These are phyloP conservation scores for Penicillium nucicola DNA, from an alignment of 495 filamentous ascomycete species.

Conservation along the genomic window DNA sequence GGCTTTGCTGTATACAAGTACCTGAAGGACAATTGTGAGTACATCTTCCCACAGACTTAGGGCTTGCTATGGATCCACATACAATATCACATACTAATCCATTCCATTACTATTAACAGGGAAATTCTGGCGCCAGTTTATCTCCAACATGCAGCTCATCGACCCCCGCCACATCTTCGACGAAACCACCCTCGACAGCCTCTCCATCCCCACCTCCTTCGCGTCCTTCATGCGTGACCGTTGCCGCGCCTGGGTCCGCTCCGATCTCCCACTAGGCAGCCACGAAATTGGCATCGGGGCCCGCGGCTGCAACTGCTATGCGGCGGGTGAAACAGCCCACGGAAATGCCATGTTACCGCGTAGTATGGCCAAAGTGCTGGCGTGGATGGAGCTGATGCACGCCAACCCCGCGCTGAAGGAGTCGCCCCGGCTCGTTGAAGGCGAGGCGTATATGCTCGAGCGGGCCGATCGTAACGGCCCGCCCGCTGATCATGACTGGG, in stretches of 20 bases:
- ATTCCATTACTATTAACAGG: constrained; percentile 19
- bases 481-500: too few relatives aligned
- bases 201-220: constrained; percentile 22
- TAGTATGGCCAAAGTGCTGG: constrained; percentile 36
- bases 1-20: constrained; percentile 43
- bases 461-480: too few relatives aligned
- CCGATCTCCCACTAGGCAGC: constrained; percentile 42
- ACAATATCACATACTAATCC: constrained; percentile 3
- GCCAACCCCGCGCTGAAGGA: too few relatives aligned
- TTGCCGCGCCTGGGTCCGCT: constrained; percentile 58
- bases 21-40: constrained; percentile 55
- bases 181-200: constrained; percentile 10
- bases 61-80: too few relatives aligned
- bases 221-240: constrained; percentile 44
- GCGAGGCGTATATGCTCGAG: too few relatives aligned
- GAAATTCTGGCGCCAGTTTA: constrained; percentile 28
- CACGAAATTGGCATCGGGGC: constrained; percentile 40
- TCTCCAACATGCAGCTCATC: constrained; percentile 33
- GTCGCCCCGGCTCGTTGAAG: too few relatives aligned
- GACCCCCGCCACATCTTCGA: constrained; percentile 27
- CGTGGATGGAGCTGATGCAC: constrained; percentile 36
- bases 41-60: neutral
- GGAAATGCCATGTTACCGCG: constrained; percentile 37
- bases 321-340: constrained; percentile 35
- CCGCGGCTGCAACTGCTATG: constrained; percentile 48